These are phyloP conservation scores for Lupinus albus DNA, from an alignment of 306 rosid genomes.

Conservation along the genomic window DNA sequence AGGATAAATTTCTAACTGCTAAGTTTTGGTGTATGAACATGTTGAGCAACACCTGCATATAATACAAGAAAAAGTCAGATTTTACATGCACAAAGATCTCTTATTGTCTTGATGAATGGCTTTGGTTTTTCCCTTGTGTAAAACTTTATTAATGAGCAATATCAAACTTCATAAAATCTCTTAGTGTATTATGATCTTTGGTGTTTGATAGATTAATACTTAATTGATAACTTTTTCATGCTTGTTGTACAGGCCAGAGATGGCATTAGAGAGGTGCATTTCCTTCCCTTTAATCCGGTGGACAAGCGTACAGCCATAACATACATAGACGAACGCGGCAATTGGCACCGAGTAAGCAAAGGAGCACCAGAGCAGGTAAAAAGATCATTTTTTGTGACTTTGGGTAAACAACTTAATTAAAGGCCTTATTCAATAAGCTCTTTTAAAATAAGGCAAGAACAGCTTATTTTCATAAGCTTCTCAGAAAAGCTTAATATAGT, in stretches of 20 bases:
- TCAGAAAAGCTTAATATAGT: too few species aligned
- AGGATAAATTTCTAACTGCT: too few species aligned
- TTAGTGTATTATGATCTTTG: not conserved
- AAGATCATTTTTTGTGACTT: not conserved
- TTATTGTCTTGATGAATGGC: not conserved
- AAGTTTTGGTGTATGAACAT: too few species aligned
- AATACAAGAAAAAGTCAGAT: not conserved
- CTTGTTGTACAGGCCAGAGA: conserved; percentile 67
- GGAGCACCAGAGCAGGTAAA: conserved; percentile 89
- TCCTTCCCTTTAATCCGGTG: conserved; percentile 82
- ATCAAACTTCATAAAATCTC: too few species aligned
- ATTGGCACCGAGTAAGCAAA: conserved; percentile 78
- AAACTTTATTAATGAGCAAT: too few species aligned
- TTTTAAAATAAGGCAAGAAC: too few species aligned
- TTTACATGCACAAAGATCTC: conserved; percentile 8
- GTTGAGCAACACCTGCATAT: too few species aligned
- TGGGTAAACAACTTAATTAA: too few species aligned
- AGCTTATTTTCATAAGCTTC: too few species aligned
- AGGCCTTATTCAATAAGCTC: too few species aligned
- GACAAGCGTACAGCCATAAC: conserved; percentile 86
- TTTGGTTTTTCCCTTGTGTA: too few species aligned
- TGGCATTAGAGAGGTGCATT: conserved; percentile 69
- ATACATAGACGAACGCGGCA: conserved; percentile 56
- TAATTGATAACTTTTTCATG: not conserved
- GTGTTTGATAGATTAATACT: not conserved